Evolutionary conservation across 2,329 filamentous ascomycete genomes (phyloP).

Genomic region (Claviceps sp.): DNA sequence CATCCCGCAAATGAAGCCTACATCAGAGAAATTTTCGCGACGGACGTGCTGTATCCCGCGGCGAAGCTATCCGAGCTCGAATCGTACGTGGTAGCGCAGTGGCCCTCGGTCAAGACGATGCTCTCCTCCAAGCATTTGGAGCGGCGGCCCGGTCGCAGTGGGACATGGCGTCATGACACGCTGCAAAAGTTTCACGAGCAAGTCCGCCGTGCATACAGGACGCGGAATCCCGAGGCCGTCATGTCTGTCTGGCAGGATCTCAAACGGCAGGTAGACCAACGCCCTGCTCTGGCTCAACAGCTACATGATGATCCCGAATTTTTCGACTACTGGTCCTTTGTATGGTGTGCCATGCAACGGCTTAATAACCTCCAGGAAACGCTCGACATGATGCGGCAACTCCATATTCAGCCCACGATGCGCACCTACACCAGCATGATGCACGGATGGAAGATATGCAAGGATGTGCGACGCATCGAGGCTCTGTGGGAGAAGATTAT

Average conservation of each 20-base stretch:
- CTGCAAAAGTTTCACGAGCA: slow-evolving; percentile 16
- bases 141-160: slow-evolving; percentile 10
- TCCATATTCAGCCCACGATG: slow-evolving; percentile 44
- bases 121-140: slow-evolving; percentile 10
- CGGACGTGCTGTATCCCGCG: slow-evolving; percentile 7
- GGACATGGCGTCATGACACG: background rate
- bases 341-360: slow-evolving; percentile 23
- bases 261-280: slow-evolving; percentile 11
- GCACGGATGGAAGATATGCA: slow-evolving; percentile 49
- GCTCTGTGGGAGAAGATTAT: slow-evolving; percentile 55
- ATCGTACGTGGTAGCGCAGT: slow-evolving; percentile 17
- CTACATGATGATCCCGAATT: slow-evolving; percentile 22
- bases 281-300: slow-evolving; percentile 13
- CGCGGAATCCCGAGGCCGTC: slow-evolving; percentile 17
- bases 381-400: slow-evolving; percentile 28
- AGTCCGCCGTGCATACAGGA: slow-evolving; percentile 16
- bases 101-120: slow-evolving; percentile 13
- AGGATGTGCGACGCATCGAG: slow-evolving; percentile 46
- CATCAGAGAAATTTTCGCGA: slow-evolving; percentile 10
- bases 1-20: slow-evolving; percentile 9
- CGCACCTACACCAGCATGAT: slow-evolving; percentile 64
- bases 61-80: slow-evolving; percentile 11
- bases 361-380: slow-evolving; percentile 19
- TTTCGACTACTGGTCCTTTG: slow-evolving; percentile 27
- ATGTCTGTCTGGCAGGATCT: slow-evolving; percentile 22